Base-by-base conservation (phyloP, 805 yeast species). In the Candida tibetensis region DNA sequence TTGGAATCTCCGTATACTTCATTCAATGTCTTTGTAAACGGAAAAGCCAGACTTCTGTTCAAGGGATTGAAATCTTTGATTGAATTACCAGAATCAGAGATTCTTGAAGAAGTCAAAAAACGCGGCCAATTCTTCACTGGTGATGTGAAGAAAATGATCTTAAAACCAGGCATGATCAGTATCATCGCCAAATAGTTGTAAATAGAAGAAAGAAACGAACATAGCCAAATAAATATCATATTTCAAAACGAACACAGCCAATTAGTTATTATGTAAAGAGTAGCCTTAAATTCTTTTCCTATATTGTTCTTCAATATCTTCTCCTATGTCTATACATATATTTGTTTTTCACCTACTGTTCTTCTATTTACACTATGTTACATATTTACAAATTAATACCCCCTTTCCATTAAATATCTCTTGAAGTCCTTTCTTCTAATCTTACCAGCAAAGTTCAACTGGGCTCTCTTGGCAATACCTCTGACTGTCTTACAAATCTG, bases 1-100 rank as follows among this genome's bases (percentile, higher is more conserved):
- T 40, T 57, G 2, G 71, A 63, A 27, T 62, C 79, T 1, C 58
- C 63, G 3, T 44, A 47, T 5, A 51, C 61, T 2, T 61, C 65
- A 5, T 85, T 69, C 53, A 79, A 72, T 41, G 71, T 89, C n/a
- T 75, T 85, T 52, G 62, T 89, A 28, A 81, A 89, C 53, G 95
- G 95, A 4, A 82, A 78, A 52, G 72, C 76, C 60, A 74, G 82
- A 47, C 76, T 76, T 43, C 64, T 66, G 13, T 66, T 71, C 38
- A 50, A 51, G 6, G 72, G 51, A 5, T 19, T 30, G 2, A 66
- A 64, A 30, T 59, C 63, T 2, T 60, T 80, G 25, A 45, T 60
- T 7, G 49, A 62, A 8, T 51, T 62, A 30, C 55, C 60, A 2
- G 68, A 64, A 3, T 60, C 46, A 0, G 53, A 51, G 3, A 61